These are phyloP conservation scores for Debaryomyces udenii DNA, from an alignment of 1,139 yeast genomes.

Conservation along the genomic window DNA sequence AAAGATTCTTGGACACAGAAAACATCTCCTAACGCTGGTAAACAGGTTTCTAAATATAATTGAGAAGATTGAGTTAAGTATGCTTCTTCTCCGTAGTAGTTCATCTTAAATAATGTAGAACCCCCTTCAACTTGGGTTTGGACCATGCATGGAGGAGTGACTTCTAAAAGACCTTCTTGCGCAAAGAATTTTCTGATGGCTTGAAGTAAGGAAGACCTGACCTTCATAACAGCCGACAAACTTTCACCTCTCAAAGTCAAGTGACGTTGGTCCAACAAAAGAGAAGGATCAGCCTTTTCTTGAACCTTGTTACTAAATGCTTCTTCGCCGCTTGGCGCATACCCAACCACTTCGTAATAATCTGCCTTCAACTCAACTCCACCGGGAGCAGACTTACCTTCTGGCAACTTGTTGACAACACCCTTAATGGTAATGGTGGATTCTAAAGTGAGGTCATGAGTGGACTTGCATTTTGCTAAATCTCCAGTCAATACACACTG, in stretches of 20 bases:
- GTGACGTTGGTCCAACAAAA: conserved; percentile 93
- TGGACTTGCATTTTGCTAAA: conserved; percentile 86
- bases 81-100: conserved; percentile 97
- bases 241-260: conserved; percentile 94
- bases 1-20: conserved; percentile 97
- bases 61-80: conserved; percentile 96
- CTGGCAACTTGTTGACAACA: conserved; percentile 79
- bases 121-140: conserved; percentile 99
- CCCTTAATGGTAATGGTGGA: conserved; percentile 83
- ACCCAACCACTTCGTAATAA: conserved; percentile 82
- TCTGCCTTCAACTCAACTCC: conserved; percentile 94
- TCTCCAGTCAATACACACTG: conserved; percentile 91
- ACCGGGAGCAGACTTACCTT: conserved; percentile 97
- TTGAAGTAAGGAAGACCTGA: conserved; percentile 77
- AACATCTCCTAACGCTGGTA: conserved; percentile 96
- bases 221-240: conserved; percentile 91
- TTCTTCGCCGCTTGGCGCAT: conserved; percentile 96
- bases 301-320: conserved; percentile 92
- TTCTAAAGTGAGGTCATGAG: conserved; percentile 85
- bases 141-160: conserved; percentile 99
- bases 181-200: conserved; percentile 76
- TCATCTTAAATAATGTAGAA: conserved; percentile 87
- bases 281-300: conserved; percentile 91
- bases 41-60: conserved; percentile 92
- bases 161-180: conserved; percentile 82